Percentiles rank a stretch among this genome's conserved stretches.
Conservation (phyloP, 257 asterid genomes). For the Penstemon eatonii region DNA sequence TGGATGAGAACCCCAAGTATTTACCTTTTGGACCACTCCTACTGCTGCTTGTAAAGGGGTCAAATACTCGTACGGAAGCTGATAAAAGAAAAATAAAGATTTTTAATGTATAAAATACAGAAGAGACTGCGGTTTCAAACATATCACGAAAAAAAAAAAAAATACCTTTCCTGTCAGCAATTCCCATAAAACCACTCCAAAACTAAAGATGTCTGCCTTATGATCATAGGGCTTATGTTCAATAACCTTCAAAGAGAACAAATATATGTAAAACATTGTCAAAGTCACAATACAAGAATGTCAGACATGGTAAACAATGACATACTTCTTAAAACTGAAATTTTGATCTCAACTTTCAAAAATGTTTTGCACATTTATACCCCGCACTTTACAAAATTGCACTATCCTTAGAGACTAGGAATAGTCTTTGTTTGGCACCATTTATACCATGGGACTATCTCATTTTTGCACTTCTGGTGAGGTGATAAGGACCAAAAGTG, state of each 20-base stretch:
- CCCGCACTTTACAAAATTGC: too few species aligned
- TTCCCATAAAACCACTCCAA: constrained; percentile 94
- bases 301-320: too few species aligned
- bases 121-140: neutral
- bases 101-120: constrained; percentile 4
- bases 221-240: constrained; percentile 96
- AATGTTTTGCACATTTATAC: too few species aligned
- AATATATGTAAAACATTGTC: neutral
- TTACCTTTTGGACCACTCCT: constrained; percentile 96
- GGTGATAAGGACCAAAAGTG: too few species aligned
- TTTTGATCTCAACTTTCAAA: too few species aligned
- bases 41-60: constrained; percentile 98
- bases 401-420: too few species aligned
- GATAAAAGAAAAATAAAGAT: constrained; percentile 27
- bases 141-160: constrained; percentile 1
- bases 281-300: too few species aligned
- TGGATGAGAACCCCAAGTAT: constrained; percentile 16
- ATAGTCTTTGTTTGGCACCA: too few species aligned
- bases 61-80: constrained; percentile 94
- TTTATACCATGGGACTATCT: too few species aligned
- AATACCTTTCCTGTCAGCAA: constrained; percentile 88
- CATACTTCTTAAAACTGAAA: too few species aligned
- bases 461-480: too few species aligned
- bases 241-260: constrained; percentile 66
- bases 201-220: constrained; percentile 92